Percentiles rank a stretch among this genome's conserved stretches.
phyloP scores from a whole-genome alignment of 2,329 filamentous ascomycete species.

The Whalleya microplaca region DNA sequence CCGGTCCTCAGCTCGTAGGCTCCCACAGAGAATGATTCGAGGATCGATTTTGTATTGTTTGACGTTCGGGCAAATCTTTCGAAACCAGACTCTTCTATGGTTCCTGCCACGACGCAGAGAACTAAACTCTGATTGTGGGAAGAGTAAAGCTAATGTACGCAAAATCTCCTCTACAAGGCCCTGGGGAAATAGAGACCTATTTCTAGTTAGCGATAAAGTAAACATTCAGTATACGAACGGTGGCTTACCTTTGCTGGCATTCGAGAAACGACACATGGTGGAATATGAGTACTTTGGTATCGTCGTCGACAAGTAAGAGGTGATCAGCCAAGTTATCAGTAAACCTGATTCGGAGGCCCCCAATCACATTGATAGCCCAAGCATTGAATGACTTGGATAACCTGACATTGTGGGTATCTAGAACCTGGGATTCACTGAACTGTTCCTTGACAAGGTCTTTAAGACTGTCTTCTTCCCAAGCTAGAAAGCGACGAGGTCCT shows the following conservation, averaged over 20 bases:
- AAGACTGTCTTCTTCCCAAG: neutral
- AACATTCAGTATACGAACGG: too few species aligned
- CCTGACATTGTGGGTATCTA: neutral
- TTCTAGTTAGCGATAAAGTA: too few species aligned
- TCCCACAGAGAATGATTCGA: neutral
- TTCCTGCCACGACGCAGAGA: neutral
- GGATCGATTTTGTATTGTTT: neutral
- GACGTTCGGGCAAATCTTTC: neutral
- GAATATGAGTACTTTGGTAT: too few species aligned
- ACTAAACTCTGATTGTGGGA: slow-evolving; percentile 1
- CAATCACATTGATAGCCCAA: neutral
- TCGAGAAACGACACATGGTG: too few species aligned
- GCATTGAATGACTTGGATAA: neutral
- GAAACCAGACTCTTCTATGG: neutral
- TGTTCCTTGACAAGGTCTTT: neutral
- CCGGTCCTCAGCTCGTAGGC: neutral
- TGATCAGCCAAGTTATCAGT: neutral
- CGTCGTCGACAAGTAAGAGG: too few species aligned
- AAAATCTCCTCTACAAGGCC: neutral
- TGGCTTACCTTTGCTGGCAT: too few species aligned
- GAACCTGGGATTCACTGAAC: neutral
- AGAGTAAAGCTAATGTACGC: neutral
- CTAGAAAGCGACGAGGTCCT: neutral
- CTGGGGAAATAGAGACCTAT: neutral
- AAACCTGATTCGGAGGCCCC: neutral